These are phyloP conservation scores for Geosiphon pyriformis DNA, from an alignment of 192 early-diverging fungal species.

Conservation along the genomic window DNA sequence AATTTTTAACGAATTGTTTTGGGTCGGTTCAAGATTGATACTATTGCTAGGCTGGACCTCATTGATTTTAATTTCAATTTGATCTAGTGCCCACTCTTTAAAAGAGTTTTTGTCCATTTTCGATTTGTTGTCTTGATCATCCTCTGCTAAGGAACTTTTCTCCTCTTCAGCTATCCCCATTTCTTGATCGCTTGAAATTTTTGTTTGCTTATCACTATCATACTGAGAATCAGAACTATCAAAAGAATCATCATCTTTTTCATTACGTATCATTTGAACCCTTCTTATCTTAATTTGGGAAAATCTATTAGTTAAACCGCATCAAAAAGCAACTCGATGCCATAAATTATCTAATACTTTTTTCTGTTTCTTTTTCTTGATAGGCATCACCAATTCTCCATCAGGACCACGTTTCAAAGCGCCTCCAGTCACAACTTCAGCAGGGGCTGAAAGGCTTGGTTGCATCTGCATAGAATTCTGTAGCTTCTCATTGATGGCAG, in stretches of 20 bases:
- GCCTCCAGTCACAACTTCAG: slow-evolving; percentile 38
- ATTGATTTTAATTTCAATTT: slow-evolving; percentile 26
- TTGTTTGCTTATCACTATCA: slow-evolving; percentile 33
- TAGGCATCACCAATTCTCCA: slow-evolving; percentile 36
- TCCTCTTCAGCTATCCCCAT: slow-evolving; percentile 41
- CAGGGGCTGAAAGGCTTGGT: slow-evolving; percentile 1
- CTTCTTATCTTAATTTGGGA: slow-evolving; percentile 29
- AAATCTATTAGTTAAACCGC: neutral
- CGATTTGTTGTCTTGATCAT: slow-evolving; percentile 26
- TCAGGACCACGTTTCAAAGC: slow-evolving; percentile 38
- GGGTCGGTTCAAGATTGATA: slow-evolving; percentile 28
- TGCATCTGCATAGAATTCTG: neutral
- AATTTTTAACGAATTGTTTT: slow-evolving; percentile 25
- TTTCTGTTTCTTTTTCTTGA: slow-evolving; percentile 45
- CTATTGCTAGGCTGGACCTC: slow-evolving; percentile 28
- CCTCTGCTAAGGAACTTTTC: slow-evolving; percentile 28
- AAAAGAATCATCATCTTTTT: slow-evolving; percentile 58
- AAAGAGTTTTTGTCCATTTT: slow-evolving; percentile 35
- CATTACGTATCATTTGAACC: slow-evolving; percentile 45
- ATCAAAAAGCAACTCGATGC: neutral
- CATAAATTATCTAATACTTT: too few species aligned
- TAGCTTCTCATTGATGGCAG: slow-evolving; percentile 18
- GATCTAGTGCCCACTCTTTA: slow-evolving; percentile 30
- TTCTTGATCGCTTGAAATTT: slow-evolving; percentile 24
- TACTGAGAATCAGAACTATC: slow-evolving; percentile 69